Evolutionary conservation across 371 early-diverging fungal species (phyloP), one percentile per base, ranked within the genome.

Genomic region (Mucor lusitanicus): DNA sequence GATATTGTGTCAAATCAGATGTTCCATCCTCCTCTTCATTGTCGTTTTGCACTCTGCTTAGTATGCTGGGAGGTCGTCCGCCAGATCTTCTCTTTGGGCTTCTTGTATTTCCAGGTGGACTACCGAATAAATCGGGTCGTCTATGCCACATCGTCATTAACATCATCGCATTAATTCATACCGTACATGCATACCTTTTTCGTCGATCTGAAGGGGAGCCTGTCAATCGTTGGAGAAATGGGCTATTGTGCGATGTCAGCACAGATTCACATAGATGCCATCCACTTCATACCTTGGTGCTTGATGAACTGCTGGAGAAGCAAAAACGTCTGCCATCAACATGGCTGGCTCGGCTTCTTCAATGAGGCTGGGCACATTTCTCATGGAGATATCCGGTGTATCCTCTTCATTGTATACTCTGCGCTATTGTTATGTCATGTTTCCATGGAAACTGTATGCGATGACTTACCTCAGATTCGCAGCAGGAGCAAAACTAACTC

Each of bases 401-500:
- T 66, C 60, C 3, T 50, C 50, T 42, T 48, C 27, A 23, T 59
- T 53, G 27, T 60, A 66, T 42, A 66, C 4, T 32, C 66, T 66
- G 33, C 2, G n/a, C 28, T 11, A 32, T n/a, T 33, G 25, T n/a
- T 28, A 32, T 17, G 30, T 3, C 28, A 44, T 15, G 37, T 21
- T 56, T 12, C 33, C 1, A 61, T 46, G 30, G 13, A 30, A 13
- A 15, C 42, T 42, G 6, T 13, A 4, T 42, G 11, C n/a, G 3
- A 6, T 7, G 30, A n/a, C 25, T n/a, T 15, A 58, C 65, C 65
- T 58, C 15, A 58, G 37, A 6, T 65, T 39, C 17, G 65, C 59
- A 32, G 48, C 59, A n/a, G 48, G 58, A 27, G 65, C 65, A 65
- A 65, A 65, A n/a, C 65, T 65, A 15, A 65, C 65, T 50, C 58